Base-by-base conservation (phyloP, 306 rosid species). In the Quercus ilex region DNA sequence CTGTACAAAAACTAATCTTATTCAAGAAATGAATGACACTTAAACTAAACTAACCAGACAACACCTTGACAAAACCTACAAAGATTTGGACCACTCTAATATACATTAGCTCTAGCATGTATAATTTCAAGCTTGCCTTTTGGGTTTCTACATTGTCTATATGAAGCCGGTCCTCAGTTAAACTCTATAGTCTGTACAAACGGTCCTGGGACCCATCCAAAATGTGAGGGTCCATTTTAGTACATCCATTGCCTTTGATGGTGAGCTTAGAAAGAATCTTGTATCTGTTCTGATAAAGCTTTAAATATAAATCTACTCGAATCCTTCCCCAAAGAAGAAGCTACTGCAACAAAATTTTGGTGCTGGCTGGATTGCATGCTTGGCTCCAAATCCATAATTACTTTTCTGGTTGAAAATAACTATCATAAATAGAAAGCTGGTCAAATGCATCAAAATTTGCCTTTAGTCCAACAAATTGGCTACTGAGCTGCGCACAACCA, bases 401-500 rank as follows among this genome's bases (percentile, higher is more conserved):
- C 87, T 78, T 87, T 69, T 92, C 87, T 2, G 88, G 83, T 78
- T 86, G 89, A 88, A 95, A 95, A 83, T 95, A 93, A 81, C 91
- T 81, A 78, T 95, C 99, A 28, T 90, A 78, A 73, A 92, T 90
- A 19, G 92, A 90, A 19, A 95, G 92, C 51, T 84, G 88, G 84
- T 95, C 98, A 70, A 95, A 89, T 20, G 98, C 99, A 80, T 95
- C 99, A 69, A 85, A 95, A 85, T 95, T 95, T 67, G 98, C 98
- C 88, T 87, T 95, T 10, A 95, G 77, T 57, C 99, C 98, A 25
- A 93, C 87, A 85, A 93, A 91, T 72, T 95, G 99, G 86, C 98
- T 93, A 49, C 92, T 78, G 62, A 87, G 74, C 81, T 90, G 98
- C 70, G 98, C 99, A 88, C 99, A 95, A 38, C 78, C 91, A 53